Evolutionary conservation across 192 early-diverging fungal species (phyloP).

Genomic region (Cladochytrium replicatum): DNA sequence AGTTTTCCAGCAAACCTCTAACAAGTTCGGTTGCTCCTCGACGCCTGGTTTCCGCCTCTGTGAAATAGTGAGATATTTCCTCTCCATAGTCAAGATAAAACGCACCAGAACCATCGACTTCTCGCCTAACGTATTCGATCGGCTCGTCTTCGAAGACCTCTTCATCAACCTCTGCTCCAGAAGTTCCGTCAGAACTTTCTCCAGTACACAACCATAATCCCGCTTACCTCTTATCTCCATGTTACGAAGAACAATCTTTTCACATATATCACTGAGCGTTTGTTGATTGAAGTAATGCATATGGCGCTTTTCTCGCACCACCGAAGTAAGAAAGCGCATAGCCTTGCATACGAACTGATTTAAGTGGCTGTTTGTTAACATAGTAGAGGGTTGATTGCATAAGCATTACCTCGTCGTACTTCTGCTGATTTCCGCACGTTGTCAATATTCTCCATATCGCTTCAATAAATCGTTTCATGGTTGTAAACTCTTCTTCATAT

Average conservation of each 20-base stretch:
- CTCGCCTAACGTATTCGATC: conserved; percentile 85
- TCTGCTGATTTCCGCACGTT: conserved; percentile 53
- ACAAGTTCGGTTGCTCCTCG: conserved; percentile 86
- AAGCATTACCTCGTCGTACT: conserved; percentile 69
- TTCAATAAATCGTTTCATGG: conserved; percentile 73
- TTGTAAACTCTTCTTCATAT: conserved; percentile 82
- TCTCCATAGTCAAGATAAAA: too few species aligned
- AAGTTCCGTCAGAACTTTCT: too few species aligned
- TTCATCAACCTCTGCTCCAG: conserved; percentile 62
- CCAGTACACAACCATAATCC: not conserved
- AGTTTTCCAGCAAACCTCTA: conserved; percentile 81
- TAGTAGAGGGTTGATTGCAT: not conserved
- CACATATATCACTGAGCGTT: conserved; percentile 74
- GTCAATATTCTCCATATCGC: conserved; percentile 84
- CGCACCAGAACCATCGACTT: conserved; percentile 80
- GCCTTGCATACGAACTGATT: conserved; percentile 80
- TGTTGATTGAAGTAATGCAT: conserved; percentile 60
- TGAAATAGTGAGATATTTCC: too few species aligned
- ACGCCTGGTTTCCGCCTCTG: conserved; percentile 88
- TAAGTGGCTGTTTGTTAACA: not conserved
- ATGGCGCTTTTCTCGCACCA: conserved; percentile 68
- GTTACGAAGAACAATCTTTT: conserved; percentile 88
- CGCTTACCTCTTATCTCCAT: conserved; percentile 61
- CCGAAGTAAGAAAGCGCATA: conserved; percentile 79
- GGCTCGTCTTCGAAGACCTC: conserved; percentile 96